Percentiles rank a stretch among this genome's conserved stretches.
Evolutionary conservation across 345 rosid genomes (phyloP).

Genomic region (Salix koriyanagi): DNA sequence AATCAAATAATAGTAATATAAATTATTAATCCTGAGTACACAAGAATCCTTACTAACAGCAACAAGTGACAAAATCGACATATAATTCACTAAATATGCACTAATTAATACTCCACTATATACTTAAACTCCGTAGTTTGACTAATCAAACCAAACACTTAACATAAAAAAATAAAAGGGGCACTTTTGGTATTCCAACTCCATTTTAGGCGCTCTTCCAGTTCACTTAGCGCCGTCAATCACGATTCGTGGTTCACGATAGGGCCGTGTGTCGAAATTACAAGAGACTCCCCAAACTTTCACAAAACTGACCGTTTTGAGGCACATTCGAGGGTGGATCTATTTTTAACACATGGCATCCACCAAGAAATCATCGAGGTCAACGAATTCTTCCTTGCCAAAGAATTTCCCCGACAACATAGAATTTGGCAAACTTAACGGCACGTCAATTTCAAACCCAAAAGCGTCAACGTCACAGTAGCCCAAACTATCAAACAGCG

Average conservation of each 20-base stretch:
- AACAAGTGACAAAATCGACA: conserved; percentile 1
- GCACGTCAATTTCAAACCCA: conserved; percentile 21
- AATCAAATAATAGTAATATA: not conserved
- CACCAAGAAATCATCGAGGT: conserved; percentile 34
- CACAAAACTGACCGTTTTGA: not conserved
- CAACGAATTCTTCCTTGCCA: conserved; percentile 22
- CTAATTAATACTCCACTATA: not conserved
- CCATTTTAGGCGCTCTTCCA: not conserved
- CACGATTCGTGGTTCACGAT: not conserved
- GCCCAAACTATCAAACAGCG: conserved; percentile 9
- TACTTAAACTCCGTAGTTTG: conserved; percentile 11
- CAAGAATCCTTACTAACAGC: not conserved
- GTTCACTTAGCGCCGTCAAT: not conserved
- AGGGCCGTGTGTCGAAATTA: not conserved
- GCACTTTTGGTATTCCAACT: not conserved
- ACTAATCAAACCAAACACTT: not conserved
- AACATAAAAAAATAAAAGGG: not conserved
- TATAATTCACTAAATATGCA: not conserved
- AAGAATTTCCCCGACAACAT: conserved; percentile 19
- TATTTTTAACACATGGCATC: conserved; percentile 8
- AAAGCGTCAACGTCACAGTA: conserved; percentile 22
- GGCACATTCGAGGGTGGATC: too few species aligned
- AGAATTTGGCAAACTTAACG: conserved; percentile 12
- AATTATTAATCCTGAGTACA: not conserved
- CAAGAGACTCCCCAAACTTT: not conserved